These are phyloP conservation scores for Kurtzmaniella quercitrusa DNA, from an alignment of 1,139 yeast genomes.

Conservation along the genomic window DNA sequence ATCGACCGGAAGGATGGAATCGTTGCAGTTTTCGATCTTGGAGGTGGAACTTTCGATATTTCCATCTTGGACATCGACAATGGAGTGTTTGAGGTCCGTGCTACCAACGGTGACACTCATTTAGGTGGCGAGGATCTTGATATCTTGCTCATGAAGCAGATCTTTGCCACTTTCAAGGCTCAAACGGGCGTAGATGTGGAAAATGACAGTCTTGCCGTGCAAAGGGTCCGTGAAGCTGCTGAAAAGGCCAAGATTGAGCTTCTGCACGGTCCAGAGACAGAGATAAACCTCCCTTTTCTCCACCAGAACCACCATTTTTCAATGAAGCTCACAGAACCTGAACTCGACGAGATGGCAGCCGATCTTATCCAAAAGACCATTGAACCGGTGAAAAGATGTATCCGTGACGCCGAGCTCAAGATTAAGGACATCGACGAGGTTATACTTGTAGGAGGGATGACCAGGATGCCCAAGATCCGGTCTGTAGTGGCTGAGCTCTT, in stretches of 20 bases:
- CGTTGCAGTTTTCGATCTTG: slow-evolving; percentile 75
- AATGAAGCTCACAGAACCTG: slow-evolving; percentile 51
- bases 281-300: slow-evolving; percentile 63
- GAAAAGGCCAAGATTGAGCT: slow-evolving; percentile 68
- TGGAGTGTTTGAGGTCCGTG: slow-evolving; percentile 76
- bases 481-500: slow-evolving; percentile 54
- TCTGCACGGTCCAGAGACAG: slow-evolving; percentile 54
- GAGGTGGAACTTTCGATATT: slow-evolving; percentile 83
- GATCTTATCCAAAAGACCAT: slow-evolving; percentile 59
- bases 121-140: slow-evolving; percentile 84
- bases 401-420: slow-evolving; percentile 65
- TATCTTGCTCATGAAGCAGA: slow-evolving; percentile 51
- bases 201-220: slow-evolving; percentile 48
- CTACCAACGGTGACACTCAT: slow-evolving; percentile 84
- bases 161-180: slow-evolving; percentile 43
- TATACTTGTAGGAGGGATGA: slow-evolving; percentile 79
- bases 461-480: slow-evolving; percentile 75
- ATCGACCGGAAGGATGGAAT: slow-evolving; percentile 38
- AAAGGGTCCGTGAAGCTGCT: slow-evolving; percentile 68
- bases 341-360: slow-evolving; percentile 60
- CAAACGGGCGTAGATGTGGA: slow-evolving; percentile 42
- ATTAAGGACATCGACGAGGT: slow-evolving; percentile 65
- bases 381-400: slow-evolving; percentile 61
- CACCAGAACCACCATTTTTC: slow-evolving; percentile 47
- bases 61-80: slow-evolving; percentile 75